Evolutionary conservation across 495 filamentous ascomycete species (phyloP), one percentile per base, ranked within the genome.

Genomic region (Stereocaulon alpinum): DNA sequence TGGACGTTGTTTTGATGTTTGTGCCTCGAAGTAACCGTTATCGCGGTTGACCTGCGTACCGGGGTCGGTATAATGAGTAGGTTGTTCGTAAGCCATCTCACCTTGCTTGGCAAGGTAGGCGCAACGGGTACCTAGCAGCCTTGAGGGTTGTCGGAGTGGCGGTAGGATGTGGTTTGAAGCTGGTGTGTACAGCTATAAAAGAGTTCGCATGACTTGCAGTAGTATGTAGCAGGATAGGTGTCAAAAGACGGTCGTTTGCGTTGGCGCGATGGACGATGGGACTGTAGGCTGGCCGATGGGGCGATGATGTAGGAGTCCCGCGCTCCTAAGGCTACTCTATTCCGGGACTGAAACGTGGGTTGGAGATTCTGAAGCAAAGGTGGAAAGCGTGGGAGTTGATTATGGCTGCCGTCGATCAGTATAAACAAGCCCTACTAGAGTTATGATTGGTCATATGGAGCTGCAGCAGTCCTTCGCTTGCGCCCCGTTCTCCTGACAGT

Each of bases 71-170:
- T 60, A 65, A 32, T 65, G 50, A 49, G 51, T 55, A 34, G 63
- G 41, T n/a, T 54, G 60, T 24, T 65, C 60, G 54, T 63, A 65
- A 48, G 60, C 60, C 63, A 65, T 65, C 40, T 55, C 37, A 55
- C 40, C 40, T 41, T 59, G 45, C 27, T 14, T 10, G 17, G 55
- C 49, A 58, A 55, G 54, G 55, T 59, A 51, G 62, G 48, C 47
- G 37, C 54, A 51, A 58, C 27, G 18, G 54, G 37, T 59, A n/a
- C 37, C 40, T 50, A 51, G 29, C 34, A 34, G 27, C 34, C 40
- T 41, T 29, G 48, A 42, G 27, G 24, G 14, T 47, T 51, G 5
- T 47, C 34, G 44, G 10, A 10, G 37, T 42, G 34, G 44, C n/a
- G 30, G 40, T 30, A 11, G 6, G 47, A 20, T 14, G 52, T 55